These are phyloP conservation scores for Cryptomeria japonica DNA, from an alignment of 75 land plant species.

Conservation along the genomic window DNA sequence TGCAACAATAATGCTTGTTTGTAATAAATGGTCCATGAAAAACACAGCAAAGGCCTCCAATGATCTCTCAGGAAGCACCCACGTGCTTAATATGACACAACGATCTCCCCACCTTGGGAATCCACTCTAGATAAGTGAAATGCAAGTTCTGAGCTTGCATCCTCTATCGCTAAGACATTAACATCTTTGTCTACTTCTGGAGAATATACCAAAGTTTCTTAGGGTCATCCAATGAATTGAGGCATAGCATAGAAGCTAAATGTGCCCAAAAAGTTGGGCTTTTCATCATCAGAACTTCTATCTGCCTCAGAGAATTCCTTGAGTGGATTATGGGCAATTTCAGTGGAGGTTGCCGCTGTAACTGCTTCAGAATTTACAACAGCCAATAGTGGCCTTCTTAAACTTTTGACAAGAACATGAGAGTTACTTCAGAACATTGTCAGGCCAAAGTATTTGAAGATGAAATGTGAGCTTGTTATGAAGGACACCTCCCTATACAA, in stretches of 20 bases:
- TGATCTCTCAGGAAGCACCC: no score
- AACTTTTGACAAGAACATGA: constrained; percentile 28
- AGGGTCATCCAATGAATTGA: no score
- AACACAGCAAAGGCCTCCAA: no score
- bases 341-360: constrained; percentile 17
- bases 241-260: constrained; percentile 54
- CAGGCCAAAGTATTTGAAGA: background rate
- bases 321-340: constrained; percentile 46
- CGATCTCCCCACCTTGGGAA: constrained; percentile 58
- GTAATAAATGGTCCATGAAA: no score
- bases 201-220: constrained; percentile 45
- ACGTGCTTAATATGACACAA: no score
- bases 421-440: background rate
- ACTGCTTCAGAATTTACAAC: constrained; percentile 13
- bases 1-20: no score
- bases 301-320: constrained; percentile 82
- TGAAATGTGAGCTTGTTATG: no score
- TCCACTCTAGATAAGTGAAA: constrained; percentile 81
- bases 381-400: constrained; percentile 55
- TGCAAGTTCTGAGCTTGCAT: constrained; percentile 64
- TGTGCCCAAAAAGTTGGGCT: constrained; percentile 28
- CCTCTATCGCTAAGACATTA: constrained; percentile 84
- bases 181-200: constrained; percentile 90
- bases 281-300: constrained; percentile 48
- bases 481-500: no score